Evolutionary conservation across 495 filamentous ascomycete species (phyloP), one percentile per base, ranked within the genome.

Genomic region (Trichoderma gamsii): DNA sequence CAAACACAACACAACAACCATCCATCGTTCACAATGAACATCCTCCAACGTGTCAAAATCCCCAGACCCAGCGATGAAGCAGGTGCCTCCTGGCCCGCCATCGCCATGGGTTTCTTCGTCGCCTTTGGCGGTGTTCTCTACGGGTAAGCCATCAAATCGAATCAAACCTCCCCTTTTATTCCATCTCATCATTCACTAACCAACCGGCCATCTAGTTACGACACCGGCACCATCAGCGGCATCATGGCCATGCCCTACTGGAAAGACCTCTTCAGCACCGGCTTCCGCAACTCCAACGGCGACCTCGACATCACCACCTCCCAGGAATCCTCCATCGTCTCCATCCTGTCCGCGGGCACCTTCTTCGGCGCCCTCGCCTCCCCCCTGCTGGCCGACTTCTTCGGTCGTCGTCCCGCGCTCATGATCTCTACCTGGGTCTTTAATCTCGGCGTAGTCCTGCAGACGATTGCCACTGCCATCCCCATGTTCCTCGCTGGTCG

Each of bases 351-450:
- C 35, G 84, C 82, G 71, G 89, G 89, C 72, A 92, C 89, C 68
- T 91, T 92, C 83, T 88, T 91, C 70, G 89, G 89, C 70, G 88
- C 89, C 68, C 74, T 92, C 67, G 82, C 90, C 63, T 88, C 87
- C 35, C 89, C 88, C 78, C 86, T 89, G 70, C 69, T 90, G 44
- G 88, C 89, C 67, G 89, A 92, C 71, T 83, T 78, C 76, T 81
- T 87, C 61, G 89, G 89, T 71, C 87, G 89, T 74, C 86, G 87
- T 44, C 83, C 79, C 56, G 91, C 88, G 41, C 83, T 92, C 75
- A 88, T 92, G 69, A 38, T 76, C 15, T 88, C 89, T 52, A 91
- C 89, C 71, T 23, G 72, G 4, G 77, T 91, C 73, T 92, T 89
- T 81, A 80, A 83, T 23, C 63, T 88, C 64, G 89, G 89, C 77